Percentiles rank a stretch among this genome's conserved stretches.
Conservation (phyloP, 768 basidiomycete genomes). For the Nevesoporus exiguus region DNA sequence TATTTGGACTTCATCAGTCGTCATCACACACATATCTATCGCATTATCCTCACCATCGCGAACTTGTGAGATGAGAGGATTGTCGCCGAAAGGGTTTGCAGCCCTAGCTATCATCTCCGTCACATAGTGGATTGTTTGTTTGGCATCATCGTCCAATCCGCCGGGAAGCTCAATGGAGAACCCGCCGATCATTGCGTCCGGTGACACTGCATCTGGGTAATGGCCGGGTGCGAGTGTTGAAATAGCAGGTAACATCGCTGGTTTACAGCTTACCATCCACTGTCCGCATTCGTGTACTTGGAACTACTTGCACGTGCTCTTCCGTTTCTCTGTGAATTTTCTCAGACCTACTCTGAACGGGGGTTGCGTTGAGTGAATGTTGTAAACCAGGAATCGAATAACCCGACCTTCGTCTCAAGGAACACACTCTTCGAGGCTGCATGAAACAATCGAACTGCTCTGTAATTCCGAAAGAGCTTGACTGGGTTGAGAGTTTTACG, state of each 20-base stretch:
- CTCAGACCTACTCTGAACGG: not conserved
- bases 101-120: not conserved
- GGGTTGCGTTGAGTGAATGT: not conserved
- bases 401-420: not conserved
- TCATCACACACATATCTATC: not conserved
- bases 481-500: not conserved
- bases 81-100: constrained; percentile 1
- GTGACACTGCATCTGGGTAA: not conserved
- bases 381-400: not conserved
- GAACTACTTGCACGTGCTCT: not conserved
- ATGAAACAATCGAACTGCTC: not conserved
- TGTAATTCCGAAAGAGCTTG: not conserved
- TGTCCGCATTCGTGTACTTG: not conserved
- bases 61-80: not conserved
- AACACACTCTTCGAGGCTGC: not conserved
- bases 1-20: not conserved
- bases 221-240: too few relatives aligned
- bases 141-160: not conserved
- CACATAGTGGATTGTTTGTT: not conserved
- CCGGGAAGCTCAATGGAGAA: not conserved
- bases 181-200: not conserved
- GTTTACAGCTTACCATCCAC: not conserved
- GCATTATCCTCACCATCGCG: not conserved
- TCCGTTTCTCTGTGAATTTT: constrained; percentile 1
- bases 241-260: not conserved